Conservation (phyloP, 2,329 filamentous ascomycete genomes). For the Lachnellula arida region DNA sequence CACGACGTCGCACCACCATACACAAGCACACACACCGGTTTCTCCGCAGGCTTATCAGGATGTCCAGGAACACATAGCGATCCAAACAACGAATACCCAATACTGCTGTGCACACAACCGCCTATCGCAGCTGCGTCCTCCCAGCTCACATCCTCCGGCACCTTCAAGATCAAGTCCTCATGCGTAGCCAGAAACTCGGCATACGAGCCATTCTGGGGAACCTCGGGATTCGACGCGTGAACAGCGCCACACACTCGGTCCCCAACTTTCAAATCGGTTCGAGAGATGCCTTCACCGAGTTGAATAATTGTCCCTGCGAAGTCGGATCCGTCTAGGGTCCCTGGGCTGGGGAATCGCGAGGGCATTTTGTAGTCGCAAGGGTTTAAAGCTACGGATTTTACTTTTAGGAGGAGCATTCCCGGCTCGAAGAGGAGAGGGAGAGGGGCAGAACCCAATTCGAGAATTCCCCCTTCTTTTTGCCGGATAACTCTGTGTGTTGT, state of each 20-base stretch:
- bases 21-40: slow-evolving; percentile 37
- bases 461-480: too few relatives aligned
- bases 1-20: slow-evolving; percentile 40
- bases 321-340: slow-evolving; percentile 33
- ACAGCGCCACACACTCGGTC: slow-evolving; percentile 18
- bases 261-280: neutral
- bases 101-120: slow-evolving; percentile 5
- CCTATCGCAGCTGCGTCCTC: slow-evolving; percentile 20
- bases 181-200: slow-evolving; percentile 36
- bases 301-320: slow-evolving; percentile 33
- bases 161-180: slow-evolving; percentile 36
- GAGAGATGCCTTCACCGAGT: slow-evolving; percentile 16
- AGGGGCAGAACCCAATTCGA: too few relatives aligned
- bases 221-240: neutral
- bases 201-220: slow-evolving; percentile 34
- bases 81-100: slow-evolving; percentile 20
- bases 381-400: slow-evolving; percentile 34
- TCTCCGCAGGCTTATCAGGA: slow-evolving; percentile 7
- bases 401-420: slow-evolving; percentile 7
- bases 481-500: too few relatives aligned
- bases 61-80: slow-evolving; percentile 9
- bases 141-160: slow-evolving; percentile 30
- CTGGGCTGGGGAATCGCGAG: slow-evolving; percentile 24
- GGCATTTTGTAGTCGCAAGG: slow-evolving; percentile 35
- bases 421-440: too few relatives aligned